These are phyloP conservation scores for Chaetomium olivaceum DNA, from an alignment of 2,329 filamentous ascomycete genomes.

Conservation along the genomic window DNA sequence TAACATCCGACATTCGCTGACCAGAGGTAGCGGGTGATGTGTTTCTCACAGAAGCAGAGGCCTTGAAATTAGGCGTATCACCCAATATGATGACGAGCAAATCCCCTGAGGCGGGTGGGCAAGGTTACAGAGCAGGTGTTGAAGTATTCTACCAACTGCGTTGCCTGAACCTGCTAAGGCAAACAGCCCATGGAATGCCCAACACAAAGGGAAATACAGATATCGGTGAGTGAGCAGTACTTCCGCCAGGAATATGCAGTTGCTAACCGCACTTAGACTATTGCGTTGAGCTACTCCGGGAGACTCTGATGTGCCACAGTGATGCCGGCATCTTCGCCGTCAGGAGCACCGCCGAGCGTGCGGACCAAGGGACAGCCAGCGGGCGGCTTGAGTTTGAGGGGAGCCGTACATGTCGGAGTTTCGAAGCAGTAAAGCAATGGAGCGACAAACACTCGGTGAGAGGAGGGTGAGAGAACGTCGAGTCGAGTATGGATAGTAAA, in stretches of 20 bases:
- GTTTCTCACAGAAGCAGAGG: background rate
- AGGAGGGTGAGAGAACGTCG: background rate
- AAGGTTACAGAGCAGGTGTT: background rate
- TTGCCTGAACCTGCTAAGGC: background rate
- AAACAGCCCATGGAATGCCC: background rate
- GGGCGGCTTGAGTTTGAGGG: background rate
- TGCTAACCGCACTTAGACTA: background rate
- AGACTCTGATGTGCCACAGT: constrained; percentile 3
- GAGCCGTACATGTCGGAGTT: background rate
- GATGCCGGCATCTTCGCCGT: background rate
- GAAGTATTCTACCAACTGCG: background rate
- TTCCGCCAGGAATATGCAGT: no score
- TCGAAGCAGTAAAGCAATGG: background rate
- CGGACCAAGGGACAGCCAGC: background rate
- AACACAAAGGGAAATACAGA: background rate
- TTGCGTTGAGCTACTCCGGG: constrained; percentile 1
- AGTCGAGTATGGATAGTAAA: background rate
- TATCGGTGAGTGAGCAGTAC: background rate
- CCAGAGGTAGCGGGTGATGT: background rate
- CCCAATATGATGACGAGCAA: background rate
- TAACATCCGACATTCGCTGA: background rate
- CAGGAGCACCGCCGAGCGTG: background rate
- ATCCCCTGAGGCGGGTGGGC: background rate
- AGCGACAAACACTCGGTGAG: background rate
- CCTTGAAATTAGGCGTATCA: background rate